Percentiles rank a stretch among this genome's conserved stretches.
These are phyloP conservation scores for Citropsis articulata DNA, from an alignment of 345 rosid species.

Conservation along the genomic window DNA sequence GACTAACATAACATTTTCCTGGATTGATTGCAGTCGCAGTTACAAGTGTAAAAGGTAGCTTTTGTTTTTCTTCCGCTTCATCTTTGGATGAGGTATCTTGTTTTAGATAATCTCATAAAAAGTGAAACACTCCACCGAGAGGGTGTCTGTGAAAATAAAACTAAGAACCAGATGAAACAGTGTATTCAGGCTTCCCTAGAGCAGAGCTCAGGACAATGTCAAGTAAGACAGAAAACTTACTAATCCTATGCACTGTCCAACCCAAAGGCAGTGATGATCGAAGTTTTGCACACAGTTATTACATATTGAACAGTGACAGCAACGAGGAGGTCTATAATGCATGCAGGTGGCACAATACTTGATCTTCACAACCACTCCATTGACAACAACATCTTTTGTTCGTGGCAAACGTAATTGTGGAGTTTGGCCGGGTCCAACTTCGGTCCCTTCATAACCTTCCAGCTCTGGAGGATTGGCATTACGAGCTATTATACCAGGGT, in stretches of 20 bases:
- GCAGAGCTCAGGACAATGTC: background rate
- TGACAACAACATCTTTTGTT: slow-evolving; percentile 61
- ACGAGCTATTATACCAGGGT: slow-evolving; percentile 93
- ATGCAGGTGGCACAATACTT: slow-evolving; percentile 94
- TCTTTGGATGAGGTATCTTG: background rate
- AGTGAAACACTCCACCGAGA: background rate
- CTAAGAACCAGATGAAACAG: background rate
- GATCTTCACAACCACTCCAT: slow-evolving; percentile 70
- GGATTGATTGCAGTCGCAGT: background rate
- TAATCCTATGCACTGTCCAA: slow-evolving; percentile 98
- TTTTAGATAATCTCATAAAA: background rate
- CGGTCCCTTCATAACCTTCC: slow-evolving; percentile 44
- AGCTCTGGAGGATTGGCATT: slow-evolving; percentile 72
- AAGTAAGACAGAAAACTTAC: slow-evolving; percentile 40
- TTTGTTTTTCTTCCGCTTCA: background rate
- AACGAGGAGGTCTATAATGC: slow-evolving; percentile 95
- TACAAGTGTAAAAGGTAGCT: background rate
- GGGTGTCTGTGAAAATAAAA: background rate
- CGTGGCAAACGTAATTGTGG: slow-evolving; percentile 58
- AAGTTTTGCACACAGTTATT: slow-evolving; percentile 94
- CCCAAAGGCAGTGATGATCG: slow-evolving; percentile 99
- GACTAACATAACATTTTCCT: background rate
- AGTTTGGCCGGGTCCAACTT: slow-evolving; percentile 46
- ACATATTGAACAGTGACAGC: slow-evolving; percentile 98
- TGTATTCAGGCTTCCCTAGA: background rate